Evolutionary conservation across 331 rosid genomes (phyloP), one percentile per base, ranked within the genome.

Genomic region (Arachis monticola): DNA sequence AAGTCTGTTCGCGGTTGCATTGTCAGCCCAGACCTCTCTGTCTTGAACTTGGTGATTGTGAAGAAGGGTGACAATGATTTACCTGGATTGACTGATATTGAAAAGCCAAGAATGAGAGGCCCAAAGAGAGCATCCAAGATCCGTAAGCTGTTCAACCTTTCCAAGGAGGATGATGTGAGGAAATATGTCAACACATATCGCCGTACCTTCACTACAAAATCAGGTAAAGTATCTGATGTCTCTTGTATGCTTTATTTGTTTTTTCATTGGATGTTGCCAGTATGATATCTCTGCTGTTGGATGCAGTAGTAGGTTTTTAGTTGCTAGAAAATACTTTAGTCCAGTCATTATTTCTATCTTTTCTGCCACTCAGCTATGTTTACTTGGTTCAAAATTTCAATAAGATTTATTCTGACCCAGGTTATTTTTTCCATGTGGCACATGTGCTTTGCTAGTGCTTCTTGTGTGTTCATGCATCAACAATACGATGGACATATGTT

Each of bases 1-100:
- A 77, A 77, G 75, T 77, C 70, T 60, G 81, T 77, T 1, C 75
- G 75, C 32, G 80, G 75, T 40, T 77, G 81, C 70, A 77, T 77
- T 77, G 81, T 77, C 44, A 76, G 80, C 67, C 80, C 80, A 17
- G 75, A 76, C 45, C 80, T 76, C 45, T 76, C 80, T 76, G 80
- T 75, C 42, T 59, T 65, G 59, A 75, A 75, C 79, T 45, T 75
- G 79, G 79, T 65, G 8, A 75, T 75, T 22, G 73, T 75, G 66
- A 75, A 75, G 66, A 75, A 75, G 67, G 79, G 79, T n/a, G 79
- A 65, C 8, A 65, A 5, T 75, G 79, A 75, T 53, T 55, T 75
- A 9, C 73, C 79, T 10, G 73, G 79, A 0, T 13, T 75, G 73
- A 75, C 73, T 30, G 73, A 75, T 46, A 27, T 42, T 11, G 79